Evolutionary conservation across 2,329 filamentous ascomycete species (phyloP).

Genomic region (Huntiella abstrusa): DNA sequence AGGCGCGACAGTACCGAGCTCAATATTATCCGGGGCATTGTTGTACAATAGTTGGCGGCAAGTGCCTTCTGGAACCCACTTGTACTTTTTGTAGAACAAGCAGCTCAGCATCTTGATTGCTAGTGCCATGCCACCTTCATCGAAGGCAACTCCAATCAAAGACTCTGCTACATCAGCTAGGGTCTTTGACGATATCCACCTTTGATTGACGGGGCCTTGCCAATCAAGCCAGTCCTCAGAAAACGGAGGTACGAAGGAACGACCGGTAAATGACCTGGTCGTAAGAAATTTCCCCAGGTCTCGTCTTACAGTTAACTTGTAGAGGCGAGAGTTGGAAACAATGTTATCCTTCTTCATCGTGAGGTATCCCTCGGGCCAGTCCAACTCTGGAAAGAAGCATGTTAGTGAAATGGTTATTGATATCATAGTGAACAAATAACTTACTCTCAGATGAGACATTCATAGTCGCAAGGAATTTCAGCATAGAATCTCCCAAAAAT

Average conservation of each 20-base stretch:
- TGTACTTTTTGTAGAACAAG: conserved; percentile 30
- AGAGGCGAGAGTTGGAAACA: conserved; percentile 59
- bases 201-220: conserved; percentile 13
- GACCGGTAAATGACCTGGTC: conserved; percentile 43
- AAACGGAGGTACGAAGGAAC: conserved; percentile 54
- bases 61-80: conserved; percentile 30
- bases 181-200: conserved; percentile 50
- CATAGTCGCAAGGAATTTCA: conserved; percentile 55
- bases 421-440: conserved; percentile 13
- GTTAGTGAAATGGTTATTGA: conserved; percentile 10
- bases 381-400: conserved; percentile 27
- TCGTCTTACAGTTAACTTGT: conserved; percentile 38
- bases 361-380: conserved; percentile 62
- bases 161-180: conserved; percentile 80
- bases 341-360: conserved; percentile 47
- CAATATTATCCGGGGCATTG: conserved; percentile 15
- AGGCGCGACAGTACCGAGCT: conserved; percentile 10
- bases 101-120: conserved; percentile 47
- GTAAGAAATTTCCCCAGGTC: conserved; percentile 60
- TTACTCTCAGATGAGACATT: conserved; percentile 39
- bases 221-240: conserved; percentile 20
- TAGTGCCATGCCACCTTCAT: conserved; percentile 46
- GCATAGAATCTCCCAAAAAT: conserved; percentile 66
- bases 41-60: conserved; percentile 26
- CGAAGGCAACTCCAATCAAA: conserved; percentile 56